Conservation (phyloP, 2,329 filamentous ascomycete species). For the Apiospora aurea region DNA sequence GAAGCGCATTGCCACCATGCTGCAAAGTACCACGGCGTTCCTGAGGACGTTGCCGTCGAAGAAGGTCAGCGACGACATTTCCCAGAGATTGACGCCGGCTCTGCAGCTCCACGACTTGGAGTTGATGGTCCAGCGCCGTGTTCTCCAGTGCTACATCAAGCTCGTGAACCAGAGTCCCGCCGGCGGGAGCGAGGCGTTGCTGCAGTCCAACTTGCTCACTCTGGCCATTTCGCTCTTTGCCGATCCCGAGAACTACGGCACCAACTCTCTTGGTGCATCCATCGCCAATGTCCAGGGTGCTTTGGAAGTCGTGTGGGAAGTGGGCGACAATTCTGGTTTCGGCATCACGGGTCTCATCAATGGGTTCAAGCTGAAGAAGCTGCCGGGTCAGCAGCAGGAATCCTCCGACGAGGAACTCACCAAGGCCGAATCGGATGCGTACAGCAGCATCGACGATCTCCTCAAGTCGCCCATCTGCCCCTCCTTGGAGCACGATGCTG, state of each 20-base stretch:
- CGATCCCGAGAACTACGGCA: constrained; percentile 86
- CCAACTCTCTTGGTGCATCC: constrained; percentile 84
- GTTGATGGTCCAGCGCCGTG: constrained; percentile 89
- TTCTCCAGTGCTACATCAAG: constrained; percentile 94
- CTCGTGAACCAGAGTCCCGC: constrained; percentile 87
- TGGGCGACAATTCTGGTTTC: constrained; percentile 93
- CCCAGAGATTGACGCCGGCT: constrained; percentile 82
- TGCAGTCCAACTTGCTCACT: constrained; percentile 91
- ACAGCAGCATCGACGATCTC: constrained; percentile 68
- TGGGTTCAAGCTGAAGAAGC: constrained; percentile 74
- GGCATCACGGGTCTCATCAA: constrained; percentile 86
- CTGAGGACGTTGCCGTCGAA: constrained; percentile 83
- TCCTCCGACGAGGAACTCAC: constrained; percentile 31
- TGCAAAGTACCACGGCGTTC: constrained; percentile 92
- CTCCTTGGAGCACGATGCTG: constrained; percentile 88
- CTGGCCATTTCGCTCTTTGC: constrained; percentile 91
- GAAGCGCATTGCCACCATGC: constrained; percentile 89
- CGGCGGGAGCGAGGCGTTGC: constrained; percentile 82
- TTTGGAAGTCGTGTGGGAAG: constrained; percentile 95
- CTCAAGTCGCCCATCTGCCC: constrained; percentile 77
- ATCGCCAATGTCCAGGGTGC: constrained; percentile 89
- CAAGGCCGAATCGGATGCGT: constrained; percentile 52
- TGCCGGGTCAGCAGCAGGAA: constrained; percentile 71
- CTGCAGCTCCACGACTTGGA: constrained; percentile 90
- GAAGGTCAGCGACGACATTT: constrained; percentile 86